Conservation (phyloP, 1,284 basidiomycete species). For the Apiotrichum gamsii region DNA sequence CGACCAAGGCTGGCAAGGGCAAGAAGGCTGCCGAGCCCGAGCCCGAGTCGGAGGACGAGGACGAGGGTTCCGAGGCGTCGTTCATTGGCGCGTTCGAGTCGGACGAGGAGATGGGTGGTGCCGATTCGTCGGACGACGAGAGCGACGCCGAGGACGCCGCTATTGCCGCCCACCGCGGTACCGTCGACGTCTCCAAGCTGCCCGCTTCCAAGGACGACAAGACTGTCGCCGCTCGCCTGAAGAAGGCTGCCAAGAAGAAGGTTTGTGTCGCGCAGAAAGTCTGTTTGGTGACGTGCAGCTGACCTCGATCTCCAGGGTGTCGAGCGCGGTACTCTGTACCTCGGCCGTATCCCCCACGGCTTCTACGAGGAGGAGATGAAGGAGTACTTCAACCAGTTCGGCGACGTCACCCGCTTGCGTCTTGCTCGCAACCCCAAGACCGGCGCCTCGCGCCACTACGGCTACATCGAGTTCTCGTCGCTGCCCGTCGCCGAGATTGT, state of each 20-base stretch:
- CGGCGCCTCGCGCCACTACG: slow-evolving; percentile 93
- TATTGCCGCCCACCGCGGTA: slow-evolving; percentile 32
- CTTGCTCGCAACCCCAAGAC: slow-evolving; percentile 95
- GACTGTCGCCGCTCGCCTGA: slow-evolving; percentile 69
- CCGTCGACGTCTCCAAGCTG: slow-evolving; percentile 60
- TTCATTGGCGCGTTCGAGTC: slow-evolving; percentile 62
- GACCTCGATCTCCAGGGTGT: slow-evolving; percentile 24
- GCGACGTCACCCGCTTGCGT: slow-evolving; percentile 78
- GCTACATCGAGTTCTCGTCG: slow-evolving; percentile 90
- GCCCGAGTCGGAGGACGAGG: slow-evolving; percentile 20
- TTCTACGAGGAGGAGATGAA: slow-evolving; percentile 95
- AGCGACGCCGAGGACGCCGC: slow-evolving; percentile 55
- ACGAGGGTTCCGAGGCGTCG: slow-evolving; percentile 46
- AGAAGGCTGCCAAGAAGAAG: slow-evolving; percentile 69
- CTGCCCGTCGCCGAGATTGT: slow-evolving; percentile 87
- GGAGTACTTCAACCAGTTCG: slow-evolving; percentile 92
- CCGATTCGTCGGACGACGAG: slow-evolving; percentile 77
- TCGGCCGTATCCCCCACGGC: slow-evolving; percentile 89
- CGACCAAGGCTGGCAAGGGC: slow-evolving; percentile 18
- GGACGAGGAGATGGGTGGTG: slow-evolving; percentile 51
- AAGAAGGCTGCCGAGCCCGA: slow-evolving; percentile 26
- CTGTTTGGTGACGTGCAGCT: background rate
- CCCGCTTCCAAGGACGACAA: slow-evolving; percentile 82
- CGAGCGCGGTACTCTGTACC: slow-evolving; percentile 78
- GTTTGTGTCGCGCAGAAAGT: slow-evolving; percentile 50